Base-by-base conservation (phyloP, 768 basidiomycete species). In the Leccinum fibrillosum region DNA sequence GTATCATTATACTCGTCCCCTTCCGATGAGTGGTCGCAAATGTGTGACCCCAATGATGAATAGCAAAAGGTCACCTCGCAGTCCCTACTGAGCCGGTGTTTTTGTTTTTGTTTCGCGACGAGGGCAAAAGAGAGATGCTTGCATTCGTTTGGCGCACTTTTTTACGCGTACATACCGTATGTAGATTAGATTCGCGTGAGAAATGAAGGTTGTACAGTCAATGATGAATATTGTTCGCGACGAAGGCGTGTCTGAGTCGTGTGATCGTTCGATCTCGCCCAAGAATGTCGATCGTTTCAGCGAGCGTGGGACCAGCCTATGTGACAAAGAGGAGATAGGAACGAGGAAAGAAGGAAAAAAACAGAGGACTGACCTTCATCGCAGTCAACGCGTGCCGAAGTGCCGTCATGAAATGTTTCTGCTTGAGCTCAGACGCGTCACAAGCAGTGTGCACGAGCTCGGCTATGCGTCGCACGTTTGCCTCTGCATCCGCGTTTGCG, bases 311-410 rank as follows among this genome's bases (percentile, higher is more conserved):
- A 4, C 80, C 79, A 42, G 70, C 69, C 79, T 80, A n/a, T 39
- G 9, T 34, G 34, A 54, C 12, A 34, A 54, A 12, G n/a, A 2
- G 44, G 17, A 10, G 12, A 25, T 42, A 32, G 12, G 6, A 7
- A 15, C 2, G 49, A 26, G 9, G 2, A 26, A 21, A 34, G 15
- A 54, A 49, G 5, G 13, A 37, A 21, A 53, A 45, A 13, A 12
- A 21, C 25, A 26, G 5, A 23, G 30, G 28, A 66, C 80, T n/a
- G 56, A 89, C 94, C 84, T 90, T 93, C 76, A 85, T 83, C 2
- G 87, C 94, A 1, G 89, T 94, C 63, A 97, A 69, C 3, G 88
- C 89, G 67, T 90, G 83, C 53, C 95, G 75, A 52, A 96, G 71
- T 0, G 84, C 80, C 2, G 81, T 86, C 85, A 94, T 87, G 63